Evolutionary conservation across 352 stramenopile species (phyloP).

Genomic region (Phytophthora tentaculata): DNA sequence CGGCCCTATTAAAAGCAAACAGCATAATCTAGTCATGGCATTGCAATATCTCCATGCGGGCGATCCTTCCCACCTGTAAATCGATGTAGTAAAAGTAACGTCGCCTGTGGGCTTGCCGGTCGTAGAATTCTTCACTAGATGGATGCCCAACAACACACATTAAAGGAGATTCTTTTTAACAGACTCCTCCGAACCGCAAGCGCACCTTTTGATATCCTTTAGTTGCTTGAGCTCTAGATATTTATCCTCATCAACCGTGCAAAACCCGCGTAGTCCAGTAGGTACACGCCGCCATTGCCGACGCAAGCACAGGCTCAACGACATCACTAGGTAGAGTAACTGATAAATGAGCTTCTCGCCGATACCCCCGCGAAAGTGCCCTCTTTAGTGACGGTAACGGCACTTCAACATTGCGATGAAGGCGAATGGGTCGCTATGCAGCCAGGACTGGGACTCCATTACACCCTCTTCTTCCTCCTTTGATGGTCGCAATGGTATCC

Average conservation of each 20-base stretch:
- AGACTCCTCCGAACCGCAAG: neutral
- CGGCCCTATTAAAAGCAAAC: slow-evolving; percentile 47
- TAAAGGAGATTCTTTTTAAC: too few relatives aligned
- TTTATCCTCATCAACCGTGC: slow-evolving; percentile 59
- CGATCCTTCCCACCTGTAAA: slow-evolving; percentile 51
- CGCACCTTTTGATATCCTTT: slow-evolving; percentile 82
- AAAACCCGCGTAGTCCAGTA: slow-evolving; percentile 22
- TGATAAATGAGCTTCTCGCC: neutral
- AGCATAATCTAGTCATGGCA: neutral
- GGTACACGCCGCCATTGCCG: slow-evolving; percentile 22
- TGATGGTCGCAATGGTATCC: slow-evolving; percentile 1
- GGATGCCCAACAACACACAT: too few relatives aligned
- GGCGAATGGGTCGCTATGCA: slow-evolving; percentile 2
- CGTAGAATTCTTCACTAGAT: slow-evolving; percentile 82
- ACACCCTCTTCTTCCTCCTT: slow-evolving; percentile 2
- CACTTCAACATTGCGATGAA: slow-evolving; percentile 30
- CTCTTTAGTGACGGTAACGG: slow-evolving; percentile 11
- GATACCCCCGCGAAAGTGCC: slow-evolving; percentile 2
- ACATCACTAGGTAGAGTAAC: too few relatives aligned
- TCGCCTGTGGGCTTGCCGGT: slow-evolving; percentile 58
- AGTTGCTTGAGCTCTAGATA: slow-evolving; percentile 82
- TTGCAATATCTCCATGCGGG: neutral
- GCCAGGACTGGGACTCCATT: slow-evolving; percentile 24
- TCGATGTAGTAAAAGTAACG: slow-evolving; percentile 90
- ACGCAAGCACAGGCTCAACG: slow-evolving; percentile 5